Base-by-base conservation (phyloP, 108 stramenopile genomes). In the Craspedostauros australis region DNA sequence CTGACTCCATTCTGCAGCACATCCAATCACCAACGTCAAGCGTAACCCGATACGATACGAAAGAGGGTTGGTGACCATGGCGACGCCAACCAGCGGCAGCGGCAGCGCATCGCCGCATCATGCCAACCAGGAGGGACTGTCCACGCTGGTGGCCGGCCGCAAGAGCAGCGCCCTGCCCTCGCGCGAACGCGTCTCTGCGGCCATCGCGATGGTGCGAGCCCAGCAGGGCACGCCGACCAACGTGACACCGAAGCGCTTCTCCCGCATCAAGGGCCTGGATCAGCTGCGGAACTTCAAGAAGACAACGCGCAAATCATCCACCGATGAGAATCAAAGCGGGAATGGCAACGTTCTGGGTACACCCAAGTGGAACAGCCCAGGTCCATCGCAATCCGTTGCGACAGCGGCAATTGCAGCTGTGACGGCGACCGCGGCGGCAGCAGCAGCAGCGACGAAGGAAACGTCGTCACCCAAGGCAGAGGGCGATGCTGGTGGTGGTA, bases 191-290 rank as follows among this genome's bases (percentile, higher is more conserved):
- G 68, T 69, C 15, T 61, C 68, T 15, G 68, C 66, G 9, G 68
- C 68, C 14, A 69, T 69, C n/a, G 68, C 68, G 4, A 22, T 61
- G 8, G 68, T 69, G 30, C 60, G 68, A 12, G 68, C 68, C 1
- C 41, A 43, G 21, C 68, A 62, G 47, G 52, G 18, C 8, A 20
- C 42, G 11, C 42, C n/a, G n/a, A n/a, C n/a, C n/a, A n/a, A n/a
- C n/a, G n/a, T n/a, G n/a, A n/a, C n/a, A n/a, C n/a, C n/a, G n/a
- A n/a, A n/a, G n/a, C n/a, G n/a, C n/a, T n/a, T n/a, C n/a, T n/a
- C n/a, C n/a, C n/a, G n/a, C 41, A 8, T 52, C 62, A 4, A 50
- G 27, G 29, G 14, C 43, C 4, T 15, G 36, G 19, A 51, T 20
- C 16, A 36, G 2, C 1, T n/a, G 20, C 11, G 23, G 27, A 41